Base-by-base conservation (phyloP, 2,329 filamentous ascomycete species). In the Scedosporium apiospermum region DNA sequence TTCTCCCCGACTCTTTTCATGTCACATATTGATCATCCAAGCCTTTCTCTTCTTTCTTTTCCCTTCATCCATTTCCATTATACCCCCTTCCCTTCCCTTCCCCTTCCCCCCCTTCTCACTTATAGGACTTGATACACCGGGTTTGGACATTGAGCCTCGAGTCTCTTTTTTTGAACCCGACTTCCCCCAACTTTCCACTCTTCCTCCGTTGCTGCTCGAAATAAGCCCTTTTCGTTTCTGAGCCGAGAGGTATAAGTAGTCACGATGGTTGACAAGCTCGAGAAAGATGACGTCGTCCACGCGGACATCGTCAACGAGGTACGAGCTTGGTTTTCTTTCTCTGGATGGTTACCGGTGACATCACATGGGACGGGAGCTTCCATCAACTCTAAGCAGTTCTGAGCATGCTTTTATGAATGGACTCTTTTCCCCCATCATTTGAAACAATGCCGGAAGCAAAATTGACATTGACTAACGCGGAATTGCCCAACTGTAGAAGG, bases 121-220 rank as follows among this genome's bases (percentile, higher is more conserved):
- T 21, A n/a, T 21, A 49, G n/a, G 41, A 18, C 55, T 41, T 59
- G 14, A 46, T 44, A 42, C 42, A 53, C n/a, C 44, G 41, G 21
- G 16, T 57, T 49, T 26, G 38, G n/a, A 26, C 10, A 18, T 55
- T 18, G 23, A 55, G 51, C 10, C 51, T 27, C n/a, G 44, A 57
- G 42, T 62, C 53, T 9, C 53, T 30, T 16, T 3, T 3, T 74
- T 72, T 44, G 59, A 91, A 3, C 88, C 89, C 1, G 85, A 87
- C 65, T 78, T 93, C 21, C 88, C 88, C 87, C 1, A 85, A 92
- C 2, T 87, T 90, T 0, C 93, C 92, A 69, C 88, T 96, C 64
- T 84, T 90, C 6, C 18, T 26, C 42, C 21, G n/a, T n/a, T 26
- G 44, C 26, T 30, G 26, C 41, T 44, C 6, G 42, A 21, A 23